Base-by-base conservation (phyloP, 2,329 filamentous ascomycete species). In the Amesomyces nigricolor region DNA sequence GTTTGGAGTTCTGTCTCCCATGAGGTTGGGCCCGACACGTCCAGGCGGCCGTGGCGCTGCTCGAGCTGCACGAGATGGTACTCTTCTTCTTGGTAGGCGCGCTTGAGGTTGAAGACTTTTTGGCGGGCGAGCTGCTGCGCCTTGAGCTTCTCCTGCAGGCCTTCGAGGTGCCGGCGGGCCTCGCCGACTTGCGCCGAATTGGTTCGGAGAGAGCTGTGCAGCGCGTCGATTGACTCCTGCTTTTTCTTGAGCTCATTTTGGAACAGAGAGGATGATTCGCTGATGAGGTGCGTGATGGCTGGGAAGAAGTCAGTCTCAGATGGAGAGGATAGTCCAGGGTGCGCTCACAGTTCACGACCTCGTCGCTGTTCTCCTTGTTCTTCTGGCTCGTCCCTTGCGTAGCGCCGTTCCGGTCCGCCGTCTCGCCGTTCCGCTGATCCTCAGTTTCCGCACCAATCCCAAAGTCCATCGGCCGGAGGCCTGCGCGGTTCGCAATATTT, bases 381-480 rank as follows among this genome's bases (percentile, higher is more conserved):
- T 76, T 78, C 61, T 81, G 78, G 61, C 67, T 80, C 60, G 71
- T 75, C 42, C 73, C 72, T 45, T 76, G 60, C 58, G 70, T 64
- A 56, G 74, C 72, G 45, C 70, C 73, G 68, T 77, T 74, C 60
- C 79, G 74, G 54, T 71, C 59, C 4, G 63, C 60, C 56, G 69
- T 52, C 63, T 79, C 68, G 42, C 75, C 73, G 58, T 78, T 75
- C 4, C 65, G 61, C 8, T 67, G 67, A 48, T 75, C 71, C 11
- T 78, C 77, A 2, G 70, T 68, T 13, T 72, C 73, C 9, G 83
- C 82, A 5, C 90, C 90, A 29, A 97, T 89, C 8, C 92, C 92
- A 73, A 99, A 99, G 69, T 97, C 94, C n/a, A 91, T 78, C 1
- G 94, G 91, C 39, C 89, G 81, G 11, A 97, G 78, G 17, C 92